Evolutionary conservation across 1,284 basidiomycete species (phyloP).

Genomic region (Malassezia psittaci): DNA sequence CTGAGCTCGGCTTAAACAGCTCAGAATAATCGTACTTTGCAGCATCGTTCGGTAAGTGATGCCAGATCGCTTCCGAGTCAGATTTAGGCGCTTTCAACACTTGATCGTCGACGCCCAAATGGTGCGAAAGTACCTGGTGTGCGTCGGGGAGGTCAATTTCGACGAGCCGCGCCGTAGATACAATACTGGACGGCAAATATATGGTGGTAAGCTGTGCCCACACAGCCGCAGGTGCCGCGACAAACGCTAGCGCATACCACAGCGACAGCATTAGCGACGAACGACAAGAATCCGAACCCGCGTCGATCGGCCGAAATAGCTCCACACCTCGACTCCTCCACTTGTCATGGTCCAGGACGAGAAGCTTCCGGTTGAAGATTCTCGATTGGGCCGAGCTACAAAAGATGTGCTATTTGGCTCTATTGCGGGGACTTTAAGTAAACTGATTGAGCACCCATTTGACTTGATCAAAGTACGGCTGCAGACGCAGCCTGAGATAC

Average conservation of each 20-base stretch:
- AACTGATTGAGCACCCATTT: conserved; percentile 45
- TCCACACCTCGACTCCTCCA: not conserved
- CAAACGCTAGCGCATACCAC: conserved; percentile 7
- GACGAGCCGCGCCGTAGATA: not conserved
- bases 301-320: conserved; percentile 3
- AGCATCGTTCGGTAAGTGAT: conserved; percentile 9
- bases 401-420: conserved; percentile 44
- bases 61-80: conserved; percentile 4
- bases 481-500: conserved; percentile 36
- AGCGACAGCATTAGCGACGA: conserved; percentile 4
- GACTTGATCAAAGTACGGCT: conserved; percentile 45
- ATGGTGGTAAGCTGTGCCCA: not conserved
- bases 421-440: conserved; percentile 43
- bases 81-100: not conserved
- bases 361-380: not conserved
- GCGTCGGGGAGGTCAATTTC: conserved; percentile 1
- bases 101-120: conserved; percentile 3
- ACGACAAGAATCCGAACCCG: not conserved
- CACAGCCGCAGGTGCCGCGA: not conserved
- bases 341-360: not conserved
- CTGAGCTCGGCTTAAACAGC: conserved; percentile 1
- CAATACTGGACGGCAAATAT: not conserved
- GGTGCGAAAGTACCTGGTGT: conserved; percentile 13
- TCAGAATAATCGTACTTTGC: conserved; percentile 9
- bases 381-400: conserved; percentile 30